Conservation (phyloP, 345 rosid genomes). For the Microthlaspi erraticum region DNA sequence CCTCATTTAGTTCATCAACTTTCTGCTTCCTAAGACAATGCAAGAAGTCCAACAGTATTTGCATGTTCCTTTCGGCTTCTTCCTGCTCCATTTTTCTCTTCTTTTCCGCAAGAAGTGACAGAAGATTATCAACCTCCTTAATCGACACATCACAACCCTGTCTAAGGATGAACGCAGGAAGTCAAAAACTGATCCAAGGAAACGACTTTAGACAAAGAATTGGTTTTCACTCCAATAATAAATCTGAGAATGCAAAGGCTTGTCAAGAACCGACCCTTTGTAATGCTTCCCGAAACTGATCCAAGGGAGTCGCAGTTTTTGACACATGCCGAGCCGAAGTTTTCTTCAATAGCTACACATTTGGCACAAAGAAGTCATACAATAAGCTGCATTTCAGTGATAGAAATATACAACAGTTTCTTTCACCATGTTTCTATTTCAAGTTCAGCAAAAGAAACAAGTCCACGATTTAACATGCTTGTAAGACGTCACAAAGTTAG, state of each 20-base stretch:
- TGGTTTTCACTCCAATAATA: not conserved
- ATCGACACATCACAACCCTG: slow-evolving; percentile 94
- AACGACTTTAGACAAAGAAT: not conserved
- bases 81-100: slow-evolving; percentile 97
- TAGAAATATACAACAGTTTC: not conserved
- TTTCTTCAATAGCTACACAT: slow-evolving; percentile 78
- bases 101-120: slow-evolving; percentile 77
- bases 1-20: slow-evolving; percentile 91
- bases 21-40: slow-evolving; percentile 85
- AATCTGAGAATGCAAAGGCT: not conserved
- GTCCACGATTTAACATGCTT: not conserved
- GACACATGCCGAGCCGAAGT: slow-evolving; percentile 71
- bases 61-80: slow-evolving; percentile 98
- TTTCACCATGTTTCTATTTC: slow-evolving; percentile 2
- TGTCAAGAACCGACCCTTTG: slow-evolving; percentile 61
- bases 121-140: slow-evolving; percentile 84
- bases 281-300: slow-evolving; percentile 67
- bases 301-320: slow-evolving; percentile 69
- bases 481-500: slow-evolving; percentile 3
- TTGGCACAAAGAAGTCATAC: slow-evolving; percentile 42
- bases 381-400: slow-evolving; percentile 20
- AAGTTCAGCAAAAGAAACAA: slow-evolving; percentile 10
- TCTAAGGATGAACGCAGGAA: slow-evolving; percentile 44
- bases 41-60: slow-evolving; percentile 88
- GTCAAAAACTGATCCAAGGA: slow-evolving; percentile 33